Conservation (phyloP, 352 stramenopile genomes). For the Phytopythium ostracodes region DNA sequence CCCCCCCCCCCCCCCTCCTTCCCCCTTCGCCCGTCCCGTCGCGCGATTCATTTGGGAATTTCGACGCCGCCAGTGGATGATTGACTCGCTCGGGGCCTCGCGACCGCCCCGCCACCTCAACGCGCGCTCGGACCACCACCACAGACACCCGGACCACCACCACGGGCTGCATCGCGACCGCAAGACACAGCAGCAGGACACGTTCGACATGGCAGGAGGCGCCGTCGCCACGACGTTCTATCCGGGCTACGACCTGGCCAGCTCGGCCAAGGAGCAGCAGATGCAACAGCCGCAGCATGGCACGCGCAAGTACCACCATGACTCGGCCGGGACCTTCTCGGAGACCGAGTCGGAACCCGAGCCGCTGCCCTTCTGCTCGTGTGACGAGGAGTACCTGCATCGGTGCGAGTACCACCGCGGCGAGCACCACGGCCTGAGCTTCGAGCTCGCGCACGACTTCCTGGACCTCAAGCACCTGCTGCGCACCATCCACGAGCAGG, state of each 20-base stretch:
- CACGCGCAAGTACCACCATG: constrained; percentile 19
- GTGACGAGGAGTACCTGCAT: constrained; percentile 39
- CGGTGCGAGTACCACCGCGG: constrained; percentile 43
- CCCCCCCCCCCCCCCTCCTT: too few relatives aligned
- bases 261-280: neutral
- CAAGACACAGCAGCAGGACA: neutral
- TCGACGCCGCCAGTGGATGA: constrained; percentile 8
- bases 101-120: constrained; percentile 15
- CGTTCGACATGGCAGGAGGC: constrained; percentile 11
- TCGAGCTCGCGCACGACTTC: constrained; percentile 48
- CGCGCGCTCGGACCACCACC: constrained; percentile 8
- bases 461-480: constrained; percentile 45
- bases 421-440: constrained; percentile 47
- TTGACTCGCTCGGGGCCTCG: constrained; percentile 1
- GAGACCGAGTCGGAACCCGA: constrained; percentile 51
- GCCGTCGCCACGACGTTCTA: constrained; percentile 17
- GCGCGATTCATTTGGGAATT: constrained; percentile 9
- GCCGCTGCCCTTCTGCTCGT: constrained; percentile 42
- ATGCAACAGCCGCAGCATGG: neutral
- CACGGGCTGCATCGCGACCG: constrained; percentile 3
- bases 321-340: constrained; percentile 34
- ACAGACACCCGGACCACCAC: constrained; percentile 5
- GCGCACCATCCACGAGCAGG: constrained; percentile 40
- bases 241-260: neutral
- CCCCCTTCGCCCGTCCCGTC: neutral